Evolutionary conservation across 805 yeast genomes (phyloP).

Genomic region (Kockiozyma suomiensis): DNA sequence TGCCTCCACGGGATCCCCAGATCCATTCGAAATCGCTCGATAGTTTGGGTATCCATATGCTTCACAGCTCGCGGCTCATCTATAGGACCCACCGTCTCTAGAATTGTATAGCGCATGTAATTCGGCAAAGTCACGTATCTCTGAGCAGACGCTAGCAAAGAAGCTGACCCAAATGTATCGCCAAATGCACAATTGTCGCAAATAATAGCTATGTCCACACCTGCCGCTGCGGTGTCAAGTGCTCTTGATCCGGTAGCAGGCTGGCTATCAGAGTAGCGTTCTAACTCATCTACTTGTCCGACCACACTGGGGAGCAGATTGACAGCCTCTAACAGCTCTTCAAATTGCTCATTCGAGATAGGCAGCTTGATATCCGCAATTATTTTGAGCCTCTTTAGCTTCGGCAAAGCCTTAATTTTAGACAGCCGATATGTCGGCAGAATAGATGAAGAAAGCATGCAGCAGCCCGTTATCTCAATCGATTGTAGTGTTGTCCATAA

Average conservation of each 20-base stretch:
- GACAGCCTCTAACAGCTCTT: constrained; percentile 15
- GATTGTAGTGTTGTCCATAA: constrained; percentile 16
- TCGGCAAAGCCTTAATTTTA: constrained; percentile 10
- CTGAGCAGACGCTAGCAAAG: neutral
- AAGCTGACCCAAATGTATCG: constrained; percentile 11
- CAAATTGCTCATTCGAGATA: neutral
- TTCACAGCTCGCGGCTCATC: constrained; percentile 13
- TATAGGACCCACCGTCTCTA: constrained; percentile 20
- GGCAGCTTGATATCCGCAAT: constrained; percentile 22
- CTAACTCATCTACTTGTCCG: neutral
- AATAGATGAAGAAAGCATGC: constrained; percentile 17
- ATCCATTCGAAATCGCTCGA: constrained; percentile 12
- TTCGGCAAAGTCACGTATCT: constrained; percentile 15
- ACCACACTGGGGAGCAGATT: constrained; percentile 13
- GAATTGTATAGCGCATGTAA: constrained; percentile 13
- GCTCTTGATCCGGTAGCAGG: neutral
- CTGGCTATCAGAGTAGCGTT: neutral
- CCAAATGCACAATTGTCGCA: constrained; percentile 16
- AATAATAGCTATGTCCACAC: constrained; percentile 10
- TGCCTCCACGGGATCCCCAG: constrained; percentile 12
- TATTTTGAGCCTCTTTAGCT: constrained; percentile 11
- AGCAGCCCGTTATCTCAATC: constrained; percentile 18
- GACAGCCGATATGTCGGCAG: constrained; percentile 15
- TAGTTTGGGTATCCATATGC: constrained; percentile 8
- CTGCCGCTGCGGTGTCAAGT: neutral